Percentiles rank a stretch among this genome's conserved stretches.
Evolutionary conservation across 2,329 filamentous ascomycete genomes (phyloP).

Genomic region (Colletotrichum magnum): DNA sequence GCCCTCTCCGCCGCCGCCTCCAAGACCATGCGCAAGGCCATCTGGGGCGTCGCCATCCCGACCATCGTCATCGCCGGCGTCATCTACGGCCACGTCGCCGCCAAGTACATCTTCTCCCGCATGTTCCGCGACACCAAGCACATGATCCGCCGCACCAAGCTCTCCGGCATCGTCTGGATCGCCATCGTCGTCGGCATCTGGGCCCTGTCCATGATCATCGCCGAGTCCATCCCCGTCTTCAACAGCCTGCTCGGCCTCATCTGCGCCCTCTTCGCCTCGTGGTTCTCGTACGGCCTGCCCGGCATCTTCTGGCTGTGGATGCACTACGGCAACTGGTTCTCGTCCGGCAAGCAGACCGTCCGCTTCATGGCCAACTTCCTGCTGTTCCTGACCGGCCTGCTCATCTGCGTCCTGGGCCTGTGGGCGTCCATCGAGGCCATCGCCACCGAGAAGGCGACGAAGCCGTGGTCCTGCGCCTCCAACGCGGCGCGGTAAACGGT

Average conservation of each 20-base stretch:
- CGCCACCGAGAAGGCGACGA: conserved; percentile 45
- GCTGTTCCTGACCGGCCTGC: conserved; percentile 51
- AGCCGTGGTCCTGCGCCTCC: conserved; percentile 55
- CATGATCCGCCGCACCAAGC: conserved; percentile 63
- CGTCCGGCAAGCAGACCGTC: conserved; percentile 47
- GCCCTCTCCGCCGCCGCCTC: conserved; percentile 74
- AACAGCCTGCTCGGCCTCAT: conserved; percentile 75
- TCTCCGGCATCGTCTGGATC: conserved; percentile 71
- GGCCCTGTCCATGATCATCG: conserved; percentile 76
- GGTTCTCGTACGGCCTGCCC: conserved; percentile 72
- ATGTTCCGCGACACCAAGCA: conserved; percentile 72
- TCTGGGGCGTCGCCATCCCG: conserved; percentile 77
- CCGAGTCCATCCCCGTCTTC: conserved; percentile 79
- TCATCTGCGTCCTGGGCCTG: conserved; percentile 55
- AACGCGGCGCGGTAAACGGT: conserved; percentile 41
- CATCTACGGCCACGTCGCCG: conserved; percentile 77
- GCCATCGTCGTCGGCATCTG: conserved; percentile 69
- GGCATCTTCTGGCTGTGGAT: conserved; percentile 64
- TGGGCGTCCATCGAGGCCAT: conserved; percentile 58
- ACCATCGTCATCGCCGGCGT: conserved; percentile 81
- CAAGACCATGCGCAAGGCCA: conserved; percentile 70
- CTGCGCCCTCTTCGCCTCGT: conserved; percentile 73
- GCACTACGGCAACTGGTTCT: conserved; percentile 58
- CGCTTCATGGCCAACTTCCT: conserved; percentile 51
- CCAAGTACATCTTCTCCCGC: conserved; percentile 76